These are phyloP conservation scores for Eleusine indica DNA, from an alignment of 176 grass and related monocot genomes.

Conservation along the genomic window DNA sequence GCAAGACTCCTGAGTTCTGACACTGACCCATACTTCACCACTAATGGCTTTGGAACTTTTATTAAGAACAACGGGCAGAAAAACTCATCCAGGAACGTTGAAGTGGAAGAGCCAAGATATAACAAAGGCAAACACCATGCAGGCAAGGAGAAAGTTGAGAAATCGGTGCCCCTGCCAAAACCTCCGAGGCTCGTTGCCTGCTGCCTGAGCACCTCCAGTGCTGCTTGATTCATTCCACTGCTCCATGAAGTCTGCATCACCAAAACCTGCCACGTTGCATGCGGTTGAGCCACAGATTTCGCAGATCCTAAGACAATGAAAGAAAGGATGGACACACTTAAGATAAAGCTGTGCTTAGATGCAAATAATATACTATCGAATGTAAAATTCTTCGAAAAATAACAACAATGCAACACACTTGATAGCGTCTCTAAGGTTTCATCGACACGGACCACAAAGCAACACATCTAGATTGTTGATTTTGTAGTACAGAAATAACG, in stretches of 20 bases:
- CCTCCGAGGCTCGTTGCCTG: constrained; percentile 54
- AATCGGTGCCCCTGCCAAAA: constrained; percentile 96
- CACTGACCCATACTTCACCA: not conserved
- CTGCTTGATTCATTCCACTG: constrained; percentile 77
- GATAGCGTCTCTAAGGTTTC: not conserved
- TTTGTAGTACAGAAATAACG: not conserved
- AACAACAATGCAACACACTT: not conserved
- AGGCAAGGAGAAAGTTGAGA: constrained; percentile 95
- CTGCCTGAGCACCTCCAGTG: constrained; percentile 8
- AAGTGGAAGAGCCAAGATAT: constrained; percentile 99
- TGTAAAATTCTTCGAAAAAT: not conserved
- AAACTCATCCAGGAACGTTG: constrained; percentile 73
- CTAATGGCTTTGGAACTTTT: constrained; percentile 10
- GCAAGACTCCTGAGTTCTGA: not conserved
- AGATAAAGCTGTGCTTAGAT: not conserved
- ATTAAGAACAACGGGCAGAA: not conserved
- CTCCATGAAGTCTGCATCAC: constrained; percentile 73
- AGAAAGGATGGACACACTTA: constrained; percentile 17
- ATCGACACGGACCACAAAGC: not conserved
- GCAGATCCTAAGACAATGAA: constrained; percentile 62
- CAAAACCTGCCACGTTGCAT: constrained; percentile 77
- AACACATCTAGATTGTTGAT: not conserved
- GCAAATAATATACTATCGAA: not conserved
- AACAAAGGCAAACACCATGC: constrained; percentile 95
- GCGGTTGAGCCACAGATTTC: constrained; percentile 88